These are phyloP conservation scores for Candida oleophila DNA, from an alignment of 805 yeast genomes.

Conservation along the genomic window DNA sequence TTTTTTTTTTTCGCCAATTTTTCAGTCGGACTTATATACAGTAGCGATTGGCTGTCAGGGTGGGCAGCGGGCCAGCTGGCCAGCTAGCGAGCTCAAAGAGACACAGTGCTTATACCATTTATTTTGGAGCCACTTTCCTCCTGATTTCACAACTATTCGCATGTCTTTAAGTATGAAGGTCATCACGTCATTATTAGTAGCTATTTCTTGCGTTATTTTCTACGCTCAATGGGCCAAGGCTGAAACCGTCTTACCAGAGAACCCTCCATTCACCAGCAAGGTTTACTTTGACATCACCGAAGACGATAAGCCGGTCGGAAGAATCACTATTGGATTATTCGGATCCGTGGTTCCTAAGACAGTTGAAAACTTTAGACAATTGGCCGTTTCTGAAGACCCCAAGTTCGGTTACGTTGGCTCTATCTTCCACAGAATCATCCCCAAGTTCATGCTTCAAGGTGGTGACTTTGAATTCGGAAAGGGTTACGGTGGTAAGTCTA, in stretches of 20 bases:
- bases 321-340: conserved; percentile 81
- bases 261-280: conserved; percentile 66
- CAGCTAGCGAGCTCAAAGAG: no score
- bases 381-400: conserved; percentile 62
- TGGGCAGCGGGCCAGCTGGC: no score
- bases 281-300: conserved; percentile 85
- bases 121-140: no score
- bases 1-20: no score
- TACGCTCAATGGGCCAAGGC: conserved; percentile 7
- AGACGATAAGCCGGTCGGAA: conserved; percentile 75
- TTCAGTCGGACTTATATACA: no score
- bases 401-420: conserved; percentile 62
- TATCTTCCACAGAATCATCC: conserved; percentile 71
- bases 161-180: conserved; percentile 5
- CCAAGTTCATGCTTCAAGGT: conserved; percentile 80
- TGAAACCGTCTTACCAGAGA: conserved; percentile 16
- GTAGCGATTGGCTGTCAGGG: no score
- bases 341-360: conserved; percentile 49
- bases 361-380: conserved; percentile 81
- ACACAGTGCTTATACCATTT: no score
- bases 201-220: not conserved
- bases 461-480: conserved; percentile 76
- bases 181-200: not conserved
- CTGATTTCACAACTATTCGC: not conserved
- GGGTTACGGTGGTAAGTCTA: conserved; percentile 80